These are phyloP conservation scores for Alternaria gansuensis DNA, from an alignment of 2,329 filamentous ascomycete genomes.

Conservation along the genomic window DNA sequence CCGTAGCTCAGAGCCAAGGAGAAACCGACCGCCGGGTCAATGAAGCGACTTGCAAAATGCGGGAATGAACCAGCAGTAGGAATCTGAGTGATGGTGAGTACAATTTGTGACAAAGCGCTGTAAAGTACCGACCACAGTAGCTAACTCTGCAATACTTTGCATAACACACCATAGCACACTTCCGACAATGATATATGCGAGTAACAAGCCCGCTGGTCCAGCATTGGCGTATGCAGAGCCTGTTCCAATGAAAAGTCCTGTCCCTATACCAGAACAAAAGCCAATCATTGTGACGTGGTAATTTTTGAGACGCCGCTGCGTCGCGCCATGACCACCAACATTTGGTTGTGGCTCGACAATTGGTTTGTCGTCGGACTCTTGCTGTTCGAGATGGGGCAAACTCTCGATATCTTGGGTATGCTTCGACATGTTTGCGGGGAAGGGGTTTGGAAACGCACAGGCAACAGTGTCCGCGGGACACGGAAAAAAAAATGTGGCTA, in stretches of 20 bases:
- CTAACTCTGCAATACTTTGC: constrained; percentile 71
- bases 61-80: constrained; percentile 64
- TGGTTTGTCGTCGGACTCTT: constrained; percentile 23
- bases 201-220: constrained; percentile 62
- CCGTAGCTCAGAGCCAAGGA: constrained; percentile 56
- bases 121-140: constrained; percentile 38
- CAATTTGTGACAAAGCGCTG: background rate
- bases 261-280: constrained; percentile 33
- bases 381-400: constrained; percentile 17
- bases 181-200: constrained; percentile 65
- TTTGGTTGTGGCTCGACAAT: constrained; percentile 33
- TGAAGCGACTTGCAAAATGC: constrained; percentile 68
- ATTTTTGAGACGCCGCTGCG: constrained; percentile 28
- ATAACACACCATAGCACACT: constrained; percentile 66
- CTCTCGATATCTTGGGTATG: constrained; percentile 25
- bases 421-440: constrained; percentile 18
- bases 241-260: constrained; percentile 34
- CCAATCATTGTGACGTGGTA: constrained; percentile 38
- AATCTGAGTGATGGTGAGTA: constrained; percentile 13
- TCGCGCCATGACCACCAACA: constrained; percentile 32
- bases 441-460: constrained; percentile 5
- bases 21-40: constrained; percentile 70
- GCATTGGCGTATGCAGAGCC: constrained; percentile 32
- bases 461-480: constrained; percentile 1
- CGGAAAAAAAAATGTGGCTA: constrained; percentile 1